Evolutionary conservation across 768 basidiomycete genomes (phyloP).

Genomic region (Candolleomyces eurysporus): DNA sequence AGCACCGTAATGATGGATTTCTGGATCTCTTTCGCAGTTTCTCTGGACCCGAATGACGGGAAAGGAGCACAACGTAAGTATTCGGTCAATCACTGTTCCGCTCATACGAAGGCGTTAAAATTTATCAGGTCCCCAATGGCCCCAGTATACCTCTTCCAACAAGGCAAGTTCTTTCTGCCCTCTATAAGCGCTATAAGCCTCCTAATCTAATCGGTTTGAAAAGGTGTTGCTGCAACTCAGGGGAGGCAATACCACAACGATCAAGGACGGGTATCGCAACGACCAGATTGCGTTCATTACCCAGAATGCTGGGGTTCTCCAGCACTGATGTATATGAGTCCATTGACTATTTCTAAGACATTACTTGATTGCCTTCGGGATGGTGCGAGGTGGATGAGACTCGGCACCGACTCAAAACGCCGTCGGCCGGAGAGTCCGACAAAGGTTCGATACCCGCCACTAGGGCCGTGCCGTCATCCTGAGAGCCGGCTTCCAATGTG

Average conservation of each 20-base stretch:
- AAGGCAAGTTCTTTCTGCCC: neutral
- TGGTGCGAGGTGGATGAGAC: no score
- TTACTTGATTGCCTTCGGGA: no score
- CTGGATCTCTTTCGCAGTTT: constrained; percentile 41
- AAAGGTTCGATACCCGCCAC: no score
- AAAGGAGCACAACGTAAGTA: constrained; percentile 30
- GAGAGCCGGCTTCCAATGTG: no score
- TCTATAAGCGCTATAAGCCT: neutral
- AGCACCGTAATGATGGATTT: constrained; percentile 38
- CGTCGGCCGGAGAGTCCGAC: no score
- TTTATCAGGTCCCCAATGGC: constrained; percentile 26
- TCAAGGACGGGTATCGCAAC: constrained; percentile 35
- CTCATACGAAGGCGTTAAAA: neutral
- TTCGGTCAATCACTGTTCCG: neutral
- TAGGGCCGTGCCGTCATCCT: no score
- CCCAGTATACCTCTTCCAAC: constrained; percentile 22
- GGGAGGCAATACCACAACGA: constrained; percentile 29
- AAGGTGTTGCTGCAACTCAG: constrained; percentile 26
- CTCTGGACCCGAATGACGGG: constrained; percentile 38
- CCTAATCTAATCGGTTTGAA: neutral
- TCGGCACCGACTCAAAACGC: no score
- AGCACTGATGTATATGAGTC: neutral
- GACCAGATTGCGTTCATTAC: constrained; percentile 37
- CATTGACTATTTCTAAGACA: no score
- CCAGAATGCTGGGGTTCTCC: constrained; percentile 23